Evolutionary conservation across 2,329 filamentous ascomycete species (phyloP), one percentile per base, ranked within the genome.

Genomic region (Pseudocercospora ulei): DNA sequence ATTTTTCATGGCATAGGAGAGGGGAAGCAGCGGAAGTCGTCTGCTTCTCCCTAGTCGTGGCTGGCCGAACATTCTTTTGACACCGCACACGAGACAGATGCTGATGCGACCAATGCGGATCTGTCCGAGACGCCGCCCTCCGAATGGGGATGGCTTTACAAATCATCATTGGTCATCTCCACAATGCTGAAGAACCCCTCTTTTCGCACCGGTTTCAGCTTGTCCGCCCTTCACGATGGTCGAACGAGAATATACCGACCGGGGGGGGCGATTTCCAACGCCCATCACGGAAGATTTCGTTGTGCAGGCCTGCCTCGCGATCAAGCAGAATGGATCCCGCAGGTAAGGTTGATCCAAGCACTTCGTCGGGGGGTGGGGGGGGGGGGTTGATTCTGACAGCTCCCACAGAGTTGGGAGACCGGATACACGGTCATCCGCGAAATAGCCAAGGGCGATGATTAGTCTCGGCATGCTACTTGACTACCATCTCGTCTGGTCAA

Each of bases 401-500:
- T 26, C 5, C 19, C 6, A n/a, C 29, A 75, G 50, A 54, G 58
- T 2, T 74, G 71, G 71, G 63, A 64, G 18, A 65, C 75, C 1
- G 76, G 64, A 0, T 79, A 76, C 49, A 71, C 71, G 50, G 64
- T 62, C 0, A 76, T 80, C 17, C 65, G 76, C 0, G 74, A 78
- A 41, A 71, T 80, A 4, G 73, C 77, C 1, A 76, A 76, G 50
- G 71, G 66, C 0, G 76, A 81, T 55, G 76, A 76, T 0, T 76
- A 72, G 0, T n/a, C 63, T 80, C 19, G 76, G 76, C 1, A 78
- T 78, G 75, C 65, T 80, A 0, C 63, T 80, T 0, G 76, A 73
- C 1, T 80, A 80, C 48, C 75, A 80, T 50, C 61, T 80, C 3
- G 62, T 78, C 5, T 80, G 76, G 76, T 74, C 70, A 0, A 73